Percentiles rank a stretch among this genome's conserved stretches.
Evolutionary conservation across 2,329 filamentous ascomycete species (phyloP).

Genomic region (Colletotrichum sp.): DNA sequence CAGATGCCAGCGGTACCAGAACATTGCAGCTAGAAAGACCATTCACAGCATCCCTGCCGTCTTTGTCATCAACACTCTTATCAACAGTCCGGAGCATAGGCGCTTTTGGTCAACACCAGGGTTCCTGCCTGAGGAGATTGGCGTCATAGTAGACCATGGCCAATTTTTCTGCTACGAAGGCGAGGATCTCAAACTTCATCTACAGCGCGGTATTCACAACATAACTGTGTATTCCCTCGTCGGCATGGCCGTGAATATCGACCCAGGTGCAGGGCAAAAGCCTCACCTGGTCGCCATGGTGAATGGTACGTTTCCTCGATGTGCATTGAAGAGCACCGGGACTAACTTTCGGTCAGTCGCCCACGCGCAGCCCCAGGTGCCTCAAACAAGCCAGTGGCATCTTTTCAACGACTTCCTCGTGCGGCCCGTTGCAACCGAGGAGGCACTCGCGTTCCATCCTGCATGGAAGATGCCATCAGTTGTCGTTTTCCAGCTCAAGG

Average conservation of each 20-base stretch:
- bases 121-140: slow-evolving; percentile 94
- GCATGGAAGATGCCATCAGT: slow-evolving; percentile 94
- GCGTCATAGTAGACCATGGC: slow-evolving; percentile 87
- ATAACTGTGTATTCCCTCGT: slow-evolving; percentile 92
- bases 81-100: slow-evolving; percentile 73
- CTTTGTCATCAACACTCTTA: slow-evolving; percentile 86
- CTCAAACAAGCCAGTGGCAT: slow-evolving; percentile 81
- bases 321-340: background rate
- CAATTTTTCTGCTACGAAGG: slow-evolving; percentile 96
- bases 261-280: slow-evolving; percentile 83
- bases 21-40: slow-evolving; percentile 82
- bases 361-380: slow-evolving; percentile 65
- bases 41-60: slow-evolving; percentile 84
- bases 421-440: slow-evolving; percentile 76
- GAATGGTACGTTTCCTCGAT: slow-evolving; percentile 63
- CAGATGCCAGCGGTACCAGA: slow-evolving; percentile 89
- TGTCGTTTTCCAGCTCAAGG: slow-evolving; percentile 83
- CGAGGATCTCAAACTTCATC: slow-evolving; percentile 80
- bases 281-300: slow-evolving; percentile 91
- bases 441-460: slow-evolving; percentile 88
- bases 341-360: slow-evolving; percentile 52
- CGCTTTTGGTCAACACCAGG: slow-evolving; percentile 87
- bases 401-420: slow-evolving; percentile 98
- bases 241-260: slow-evolving; percentile 88
- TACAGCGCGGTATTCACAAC: slow-evolving; percentile 79